A percentile compares a stretch with the other conserved stretches of the same genome.
phyloP scores from a whole-genome alignment of 1,284 basidiomycete species.

The Malassezia sp. region DNA sequence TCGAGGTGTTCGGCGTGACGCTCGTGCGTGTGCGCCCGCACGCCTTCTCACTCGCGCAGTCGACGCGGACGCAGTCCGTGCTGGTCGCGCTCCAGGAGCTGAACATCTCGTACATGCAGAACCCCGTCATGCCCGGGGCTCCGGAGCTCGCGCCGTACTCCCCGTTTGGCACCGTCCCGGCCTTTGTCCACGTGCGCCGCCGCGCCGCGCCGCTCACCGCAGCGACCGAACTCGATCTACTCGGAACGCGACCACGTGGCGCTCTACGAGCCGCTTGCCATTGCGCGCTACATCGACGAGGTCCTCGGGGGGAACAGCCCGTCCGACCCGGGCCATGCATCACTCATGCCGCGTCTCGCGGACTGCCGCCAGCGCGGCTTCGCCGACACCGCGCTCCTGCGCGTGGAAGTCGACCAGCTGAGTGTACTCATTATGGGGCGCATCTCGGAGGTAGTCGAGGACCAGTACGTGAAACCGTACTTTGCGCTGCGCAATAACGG shows the following conservation, averaged over 20 bases:
- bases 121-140: constrained; percentile 6
- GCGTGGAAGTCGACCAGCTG: constrained; percentile 7
- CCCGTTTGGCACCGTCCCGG: constrained; percentile 14
- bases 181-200: constrained; percentile 7
- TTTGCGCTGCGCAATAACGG: constrained; percentile 17
- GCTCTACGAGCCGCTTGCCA: constrained; percentile 10
- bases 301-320: not conserved
- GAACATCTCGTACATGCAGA: constrained; percentile 8
- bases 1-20: constrained; percentile 12
- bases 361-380: not conserved
- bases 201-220: not conserved
- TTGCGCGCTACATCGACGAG: constrained; percentile 13
- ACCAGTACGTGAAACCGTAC: constrained; percentile 14
- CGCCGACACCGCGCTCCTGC: constrained; percentile 1
- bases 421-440: not conserved
- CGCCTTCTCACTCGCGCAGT: not conserved
- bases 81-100: constrained; percentile 14
- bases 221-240: constrained; percentile 14
- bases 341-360: constrained; percentile 3
- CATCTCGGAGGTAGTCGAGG: constrained; percentile 6
- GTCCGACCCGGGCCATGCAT: not conserved
- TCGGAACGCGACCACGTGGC: constrained; percentile 4
- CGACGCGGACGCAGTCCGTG: constrained; percentile 9
- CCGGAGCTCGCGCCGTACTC: constrained; percentile 2
- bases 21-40: not conserved